Evolutionary conservation across 2,329 filamentous ascomycete genomes (phyloP).

Genomic region (Aspergillus sp.): DNA sequence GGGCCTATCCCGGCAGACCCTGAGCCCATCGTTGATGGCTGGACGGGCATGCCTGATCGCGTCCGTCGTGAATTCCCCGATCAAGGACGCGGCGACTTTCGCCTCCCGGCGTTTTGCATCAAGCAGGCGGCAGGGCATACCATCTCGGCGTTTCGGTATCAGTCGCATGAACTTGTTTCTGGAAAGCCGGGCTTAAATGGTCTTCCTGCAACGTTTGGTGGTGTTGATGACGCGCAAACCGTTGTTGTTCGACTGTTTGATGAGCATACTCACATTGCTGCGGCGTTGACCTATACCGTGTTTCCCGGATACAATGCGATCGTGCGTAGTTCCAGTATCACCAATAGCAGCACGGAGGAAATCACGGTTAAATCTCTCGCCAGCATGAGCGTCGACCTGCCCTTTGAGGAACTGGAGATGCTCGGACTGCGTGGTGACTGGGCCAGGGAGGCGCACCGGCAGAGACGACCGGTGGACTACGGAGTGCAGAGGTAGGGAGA

Average conservation of each 20-base stretch:
- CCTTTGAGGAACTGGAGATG: conserved; percentile 62
- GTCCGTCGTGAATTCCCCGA: conserved; percentile 64
- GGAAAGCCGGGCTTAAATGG: conserved; percentile 60
- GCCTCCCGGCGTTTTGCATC: conserved; percentile 62
- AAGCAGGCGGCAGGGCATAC: conserved; percentile 59
- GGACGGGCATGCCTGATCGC: conserved; percentile 53
- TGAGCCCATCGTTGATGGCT: conserved; percentile 47
- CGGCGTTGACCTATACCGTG: conserved; percentile 62
- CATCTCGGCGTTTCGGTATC: conserved; percentile 59
- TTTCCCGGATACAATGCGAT: conserved; percentile 64
- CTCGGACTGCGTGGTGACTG: conserved; percentile 64
- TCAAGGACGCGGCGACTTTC: conserved; percentile 62
- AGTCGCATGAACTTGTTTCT: conserved; percentile 54
- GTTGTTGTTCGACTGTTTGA: conserved; percentile 60
- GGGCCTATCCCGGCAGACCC: conserved; percentile 51
- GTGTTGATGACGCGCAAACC: conserved; percentile 57
- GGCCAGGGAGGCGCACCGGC: conserved; percentile 58
- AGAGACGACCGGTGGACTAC: conserved; percentile 57
- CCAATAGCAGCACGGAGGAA: conserved; percentile 55
- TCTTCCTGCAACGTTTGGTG: conserved; percentile 61
- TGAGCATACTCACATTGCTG: conserved; percentile 57
- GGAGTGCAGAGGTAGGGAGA: conserved; percentile 53
- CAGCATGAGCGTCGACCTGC: conserved; percentile 63
- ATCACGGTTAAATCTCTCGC: conserved; percentile 59
- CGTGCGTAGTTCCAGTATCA: conserved; percentile 61